Percentiles rank a stretch among this genome's conserved stretches.
phyloP scores from a whole-genome alignment of 2,329 filamentous ascomycete species.

The Lachnellula cervina region DNA sequence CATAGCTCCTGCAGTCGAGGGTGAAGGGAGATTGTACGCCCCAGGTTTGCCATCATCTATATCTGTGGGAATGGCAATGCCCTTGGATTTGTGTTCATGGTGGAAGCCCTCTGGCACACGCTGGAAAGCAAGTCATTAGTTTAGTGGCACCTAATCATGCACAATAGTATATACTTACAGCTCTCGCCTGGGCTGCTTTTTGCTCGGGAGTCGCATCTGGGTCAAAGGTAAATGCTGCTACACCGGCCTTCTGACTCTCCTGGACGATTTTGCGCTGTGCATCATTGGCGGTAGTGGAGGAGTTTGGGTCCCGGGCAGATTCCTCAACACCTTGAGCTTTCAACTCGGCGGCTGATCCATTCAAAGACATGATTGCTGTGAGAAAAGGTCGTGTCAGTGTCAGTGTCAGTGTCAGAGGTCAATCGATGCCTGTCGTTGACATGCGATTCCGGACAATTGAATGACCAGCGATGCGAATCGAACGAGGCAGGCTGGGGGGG shows the following conservation, averaged over 20 bases:
- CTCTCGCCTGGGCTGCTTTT: conserved; percentile 74
- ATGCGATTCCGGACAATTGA: conserved; percentile 2
- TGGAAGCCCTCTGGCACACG: conserved; percentile 60
- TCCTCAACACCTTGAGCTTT: conserved; percentile 78
- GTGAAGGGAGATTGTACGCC: conserved; percentile 71
- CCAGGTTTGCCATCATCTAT: conserved; percentile 64
- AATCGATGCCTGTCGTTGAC: conserved; percentile 9
- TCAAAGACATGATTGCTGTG: conserved; percentile 22
- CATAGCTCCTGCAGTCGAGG: conserved; percentile 65
- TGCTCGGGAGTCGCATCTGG: conserved; percentile 77
- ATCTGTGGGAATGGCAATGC: conserved; percentile 71
- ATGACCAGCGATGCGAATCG: neutral
- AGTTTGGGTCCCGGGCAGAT: conserved; percentile 68
- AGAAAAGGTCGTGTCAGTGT: conserved; percentile 7
- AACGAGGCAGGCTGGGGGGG: neutral
- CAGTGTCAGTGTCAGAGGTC: neutral
- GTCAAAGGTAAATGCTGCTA: conserved; percentile 78
- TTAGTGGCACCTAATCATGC: neutral
- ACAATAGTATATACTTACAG: conserved; percentile 51
- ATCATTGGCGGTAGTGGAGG: conserved; percentile 60
- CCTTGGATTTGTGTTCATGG: conserved; percentile 56
- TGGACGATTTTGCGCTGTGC: conserved; percentile 70
- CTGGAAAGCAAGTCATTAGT: conserved; percentile 36
- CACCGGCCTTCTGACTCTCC: conserved; percentile 73
- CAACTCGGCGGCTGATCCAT: conserved; percentile 53